These are phyloP conservation scores for Penicillium sp. DNA, from an alignment of 2,329 filamentous ascomycete species.

Conservation along the genomic window DNA sequence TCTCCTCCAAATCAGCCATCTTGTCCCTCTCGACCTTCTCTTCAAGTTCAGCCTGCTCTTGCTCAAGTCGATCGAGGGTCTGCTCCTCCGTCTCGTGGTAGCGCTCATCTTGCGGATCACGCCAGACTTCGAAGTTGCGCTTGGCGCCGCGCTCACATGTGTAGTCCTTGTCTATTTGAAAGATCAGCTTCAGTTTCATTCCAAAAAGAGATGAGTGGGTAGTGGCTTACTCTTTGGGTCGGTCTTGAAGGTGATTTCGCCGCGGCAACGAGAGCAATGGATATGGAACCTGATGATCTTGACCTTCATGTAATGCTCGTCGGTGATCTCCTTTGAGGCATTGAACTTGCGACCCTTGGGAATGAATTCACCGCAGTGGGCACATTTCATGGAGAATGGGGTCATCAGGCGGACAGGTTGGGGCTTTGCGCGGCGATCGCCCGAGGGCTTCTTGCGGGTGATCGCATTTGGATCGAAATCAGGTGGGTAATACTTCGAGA, in stretches of 20 bases:
- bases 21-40: constrained; percentile 73
- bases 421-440: constrained; percentile 41
- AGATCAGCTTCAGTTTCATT: background rate
- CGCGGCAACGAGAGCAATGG: constrained; percentile 77
- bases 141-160: constrained; percentile 75
- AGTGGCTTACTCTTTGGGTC: constrained; percentile 70
- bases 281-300: constrained; percentile 89
- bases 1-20: constrained; percentile 92
- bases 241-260: constrained; percentile 88
- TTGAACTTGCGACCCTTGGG: constrained; percentile 96
- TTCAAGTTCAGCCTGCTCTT: constrained; percentile 63
- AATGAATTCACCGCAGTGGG: constrained; percentile 64
- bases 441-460: background rate
- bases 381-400: constrained; percentile 77
- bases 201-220: background rate
- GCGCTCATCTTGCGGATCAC: constrained; percentile 54
- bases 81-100: constrained; percentile 78
- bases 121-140: constrained; percentile 91
- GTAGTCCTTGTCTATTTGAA: constrained; percentile 66
- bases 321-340: constrained; percentile 84
- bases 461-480: constrained; percentile 90
- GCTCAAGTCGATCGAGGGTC: constrained; percentile 75
- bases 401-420: constrained; percentile 85
- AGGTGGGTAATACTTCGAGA: constrained; percentile 58
- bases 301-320: constrained; percentile 84